A percentile compares a stretch with the other conserved stretches of the same genome.
phyloP scores from a whole-genome alignment of 352 stramenopile species.

The Globisporangium middletonii region DNA sequence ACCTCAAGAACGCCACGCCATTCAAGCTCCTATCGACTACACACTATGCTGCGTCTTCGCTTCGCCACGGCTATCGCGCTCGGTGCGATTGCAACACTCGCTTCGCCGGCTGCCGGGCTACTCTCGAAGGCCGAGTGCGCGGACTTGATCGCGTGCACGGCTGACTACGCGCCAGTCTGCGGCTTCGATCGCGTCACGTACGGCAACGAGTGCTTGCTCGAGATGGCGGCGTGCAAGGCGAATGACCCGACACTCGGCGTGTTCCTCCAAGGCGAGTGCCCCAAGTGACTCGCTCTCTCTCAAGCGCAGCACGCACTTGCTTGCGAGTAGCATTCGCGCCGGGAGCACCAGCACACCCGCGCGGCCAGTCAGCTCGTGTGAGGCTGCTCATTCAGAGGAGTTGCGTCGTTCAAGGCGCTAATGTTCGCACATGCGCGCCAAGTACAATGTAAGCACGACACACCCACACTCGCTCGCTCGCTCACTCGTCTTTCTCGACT shows the following conservation, averaged over 20 bases:
- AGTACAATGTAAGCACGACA: too few species aligned
- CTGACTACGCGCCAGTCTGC: conserved; percentile 12
- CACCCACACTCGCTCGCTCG: too few species aligned
- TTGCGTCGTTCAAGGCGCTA: too few species aligned
- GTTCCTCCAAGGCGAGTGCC: not conserved
- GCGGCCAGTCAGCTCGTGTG: too few species aligned
- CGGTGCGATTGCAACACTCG: not conserved
- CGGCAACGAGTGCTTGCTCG: conserved; percentile 14
- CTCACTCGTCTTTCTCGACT: too few species aligned
- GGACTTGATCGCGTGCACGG: conserved; percentile 3
- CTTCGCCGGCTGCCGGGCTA: not conserved
- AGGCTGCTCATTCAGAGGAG: too few species aligned
- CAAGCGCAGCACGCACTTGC: not conserved
- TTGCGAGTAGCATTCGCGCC: too few species aligned
- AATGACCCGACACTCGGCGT: not conserved
- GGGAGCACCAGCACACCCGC: too few species aligned
- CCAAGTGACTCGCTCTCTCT: not conserved
- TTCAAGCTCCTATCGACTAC: too few species aligned
- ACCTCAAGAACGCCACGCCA: too few species aligned
- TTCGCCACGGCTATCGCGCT: not conserved
- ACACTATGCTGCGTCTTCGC: not conserved
- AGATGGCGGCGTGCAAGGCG: conserved; percentile 11
- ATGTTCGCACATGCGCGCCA: too few species aligned
- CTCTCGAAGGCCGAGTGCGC: not conserved
- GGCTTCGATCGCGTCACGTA: conserved; percentile 19